phyloP scores from a whole-genome alignment of 2,329 filamentous ascomycete genomes.

The Monosporascus sp. region DNA sequence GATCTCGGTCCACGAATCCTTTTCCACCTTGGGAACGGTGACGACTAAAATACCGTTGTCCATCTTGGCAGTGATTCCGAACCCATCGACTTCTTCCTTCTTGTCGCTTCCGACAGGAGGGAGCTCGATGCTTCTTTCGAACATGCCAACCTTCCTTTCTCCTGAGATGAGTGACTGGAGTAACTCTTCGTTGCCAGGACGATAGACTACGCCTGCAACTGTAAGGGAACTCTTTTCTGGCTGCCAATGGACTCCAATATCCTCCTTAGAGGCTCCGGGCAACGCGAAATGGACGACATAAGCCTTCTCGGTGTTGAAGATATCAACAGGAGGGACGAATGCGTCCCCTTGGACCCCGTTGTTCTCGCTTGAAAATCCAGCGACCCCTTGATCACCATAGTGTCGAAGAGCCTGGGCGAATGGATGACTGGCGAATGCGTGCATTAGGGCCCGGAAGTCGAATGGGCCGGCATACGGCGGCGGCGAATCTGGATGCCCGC shows the following conservation, averaged over 20 bases:
- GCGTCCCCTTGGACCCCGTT: conserved; percentile 25
- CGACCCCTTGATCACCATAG: conserved; percentile 26
- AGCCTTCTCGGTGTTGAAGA: conserved; percentile 62
- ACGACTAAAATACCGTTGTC: conserved; percentile 73
- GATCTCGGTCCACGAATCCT: conserved; percentile 55
- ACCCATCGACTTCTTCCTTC: conserved; percentile 57
- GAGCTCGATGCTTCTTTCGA: conserved; percentile 65
- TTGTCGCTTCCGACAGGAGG: conserved; percentile 37
- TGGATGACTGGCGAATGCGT: conserved; percentile 35
- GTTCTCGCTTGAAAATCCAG: conserved; percentile 10
- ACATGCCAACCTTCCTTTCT: conserved; percentile 68
- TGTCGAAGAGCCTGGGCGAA: conserved; percentile 36
- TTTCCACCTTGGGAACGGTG: conserved; percentile 69
- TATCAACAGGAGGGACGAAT: conserved; percentile 64
- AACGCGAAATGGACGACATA: conserved; percentile 72
- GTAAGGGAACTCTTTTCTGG: conserved; percentile 59
- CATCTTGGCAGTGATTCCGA: conserved; percentile 67
- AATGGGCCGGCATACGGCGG: conserved; percentile 21
- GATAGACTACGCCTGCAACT: conserved; percentile 67
- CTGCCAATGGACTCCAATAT: conserved; percentile 73
- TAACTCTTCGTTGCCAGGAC: conserved; percentile 65
- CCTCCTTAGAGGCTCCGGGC: conserved; percentile 73
- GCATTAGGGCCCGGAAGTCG: conserved; percentile 35
- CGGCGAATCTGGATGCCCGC: conserved; percentile 12
- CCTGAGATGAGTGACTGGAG: conserved; percentile 56